These are phyloP conservation scores for Plantago coronopus DNA, from an alignment of 305 asterid genomes.

Conservation along the genomic window DNA sequence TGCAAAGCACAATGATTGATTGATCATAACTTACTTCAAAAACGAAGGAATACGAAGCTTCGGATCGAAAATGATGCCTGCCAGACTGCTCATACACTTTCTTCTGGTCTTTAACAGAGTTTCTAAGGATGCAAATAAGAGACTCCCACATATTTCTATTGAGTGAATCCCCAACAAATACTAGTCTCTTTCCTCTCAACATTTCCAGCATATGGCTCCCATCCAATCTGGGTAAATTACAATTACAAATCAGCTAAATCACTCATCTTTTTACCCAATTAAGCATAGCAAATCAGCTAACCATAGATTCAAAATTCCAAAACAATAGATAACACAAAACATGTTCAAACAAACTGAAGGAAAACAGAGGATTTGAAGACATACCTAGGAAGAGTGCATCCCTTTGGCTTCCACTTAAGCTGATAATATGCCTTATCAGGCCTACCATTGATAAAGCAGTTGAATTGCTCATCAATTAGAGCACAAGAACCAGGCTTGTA, in stretches of 20 bases:
- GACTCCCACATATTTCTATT: constrained; percentile 87
- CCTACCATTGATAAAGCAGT: constrained; percentile 59
- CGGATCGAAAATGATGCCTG: constrained; percentile 48
- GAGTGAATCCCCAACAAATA: constrained; percentile 75
- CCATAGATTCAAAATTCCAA: neutral
- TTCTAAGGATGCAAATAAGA: constrained; percentile 63
- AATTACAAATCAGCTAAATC: constrained; percentile 12
- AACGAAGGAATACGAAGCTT: constrained; percentile 57
- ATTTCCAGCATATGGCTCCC: constrained; percentile 58
- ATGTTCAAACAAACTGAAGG: neutral
- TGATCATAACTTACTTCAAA: constrained; percentile 43
- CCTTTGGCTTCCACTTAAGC: constrained; percentile 63
- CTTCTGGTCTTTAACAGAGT: constrained; percentile 51
- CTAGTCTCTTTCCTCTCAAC: constrained; percentile 59
- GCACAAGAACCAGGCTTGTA: constrained; percentile 74
- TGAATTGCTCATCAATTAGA: constrained; percentile 62
- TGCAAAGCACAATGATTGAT: neutral
- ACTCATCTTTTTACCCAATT: too few species aligned
- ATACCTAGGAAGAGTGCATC: constrained; percentile 62
- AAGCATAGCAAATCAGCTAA: neutral
- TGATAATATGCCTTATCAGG: constrained; percentile 44
- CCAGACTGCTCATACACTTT: constrained; percentile 66
- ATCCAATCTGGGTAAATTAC: constrained; percentile 39
- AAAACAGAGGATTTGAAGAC: neutral
- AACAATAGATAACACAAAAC: neutral